Percentiles rank a stretch among this genome's conserved stretches.
phyloP scores from a whole-genome alignment of 345 rosid species.

The Lenwebbia sp. region DNA sequence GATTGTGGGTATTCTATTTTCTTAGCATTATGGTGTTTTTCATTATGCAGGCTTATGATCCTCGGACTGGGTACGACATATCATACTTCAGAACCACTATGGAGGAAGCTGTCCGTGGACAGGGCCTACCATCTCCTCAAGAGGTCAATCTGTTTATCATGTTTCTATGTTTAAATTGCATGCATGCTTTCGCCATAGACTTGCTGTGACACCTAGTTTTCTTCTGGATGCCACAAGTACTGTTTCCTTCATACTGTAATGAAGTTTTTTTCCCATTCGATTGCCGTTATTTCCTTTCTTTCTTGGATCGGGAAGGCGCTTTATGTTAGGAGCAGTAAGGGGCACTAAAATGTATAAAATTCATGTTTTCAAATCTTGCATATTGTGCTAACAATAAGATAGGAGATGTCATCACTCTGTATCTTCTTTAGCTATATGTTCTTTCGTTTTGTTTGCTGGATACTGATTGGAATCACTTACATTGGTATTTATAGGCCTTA shows the following conservation, averaged over 20 bases:
- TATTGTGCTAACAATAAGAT: neutral
- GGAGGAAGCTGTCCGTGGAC: conserved; percentile 52
- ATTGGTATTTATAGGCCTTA: conserved; percentile 29
- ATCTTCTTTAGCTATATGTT: neutral
- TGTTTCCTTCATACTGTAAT: neutral
- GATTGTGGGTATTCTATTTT: neutral
- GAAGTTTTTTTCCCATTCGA: neutral
- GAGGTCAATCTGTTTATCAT: conserved; percentile 47
- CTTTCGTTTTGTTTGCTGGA: neutral
- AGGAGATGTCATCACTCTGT: neutral
- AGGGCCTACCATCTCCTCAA: conserved; percentile 49
- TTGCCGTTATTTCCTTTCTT: neutral
- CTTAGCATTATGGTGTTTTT: neutral
- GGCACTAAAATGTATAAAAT: neutral
- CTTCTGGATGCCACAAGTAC: neutral
- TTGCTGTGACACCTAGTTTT: neutral
- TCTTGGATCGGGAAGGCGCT: neutral
- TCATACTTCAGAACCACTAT: conserved; percentile 60
- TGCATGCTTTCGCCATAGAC: neutral
- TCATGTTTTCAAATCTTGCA: neutral
- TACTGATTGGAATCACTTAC: neutral
- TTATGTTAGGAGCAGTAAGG: neutral
- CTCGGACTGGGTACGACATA: conserved; percentile 54
- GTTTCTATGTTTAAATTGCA: neutral
- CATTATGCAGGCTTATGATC: conserved; percentile 45